Evolutionary conservation across 768 basidiomycete species (phyloP), one percentile per base, ranked within the genome.

Genomic region (Agaricus subrufescens): DNA sequence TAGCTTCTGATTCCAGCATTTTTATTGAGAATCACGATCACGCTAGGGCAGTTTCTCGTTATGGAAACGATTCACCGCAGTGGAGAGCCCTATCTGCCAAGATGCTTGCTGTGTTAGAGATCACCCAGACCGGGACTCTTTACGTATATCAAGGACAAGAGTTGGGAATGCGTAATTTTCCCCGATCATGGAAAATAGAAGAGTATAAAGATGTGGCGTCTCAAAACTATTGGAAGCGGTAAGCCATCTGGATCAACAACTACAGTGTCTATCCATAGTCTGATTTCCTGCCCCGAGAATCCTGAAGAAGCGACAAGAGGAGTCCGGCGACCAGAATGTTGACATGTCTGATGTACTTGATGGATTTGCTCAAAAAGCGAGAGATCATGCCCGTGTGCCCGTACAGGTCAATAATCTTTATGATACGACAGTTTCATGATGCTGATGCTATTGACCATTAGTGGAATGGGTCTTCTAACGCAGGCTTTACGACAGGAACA

Each of bases 61-160:
- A 84, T 62, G 83, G 82, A 19, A 81, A 84, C 58, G 87, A 90
- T 64, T 71, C 75, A 0, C 73, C 75, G 0, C 69, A 77, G 58
- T 84, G 83, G 77, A 79, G 88, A 3, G 67, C 73, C 0, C 65
- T 76, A 14, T 84, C 83, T 5, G 84, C 82, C 3, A 89, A 89
- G 67, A 69, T 90, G 68, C 67, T 90, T 19, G 78, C 83, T 1
- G 72, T 86, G 52, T 67, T 88, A 37, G 78, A 89, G 59, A 71
- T 80, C 37, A 79, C 83, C 1, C 82, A 85, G 42, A 71, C 75
- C 7, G 88, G 89, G 5, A 88, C 88, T 19, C 68, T 84, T 58
- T 91, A 84, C 65, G 73, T 91, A 10, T 91, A 84, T 65, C 86
- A 91, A 70, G 89, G 87, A 5, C 76, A 90, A 66, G 90, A 91